Evolutionary conservation across 805 yeast genomes (phyloP).

Genomic region (Candida taoyuanica): DNA sequence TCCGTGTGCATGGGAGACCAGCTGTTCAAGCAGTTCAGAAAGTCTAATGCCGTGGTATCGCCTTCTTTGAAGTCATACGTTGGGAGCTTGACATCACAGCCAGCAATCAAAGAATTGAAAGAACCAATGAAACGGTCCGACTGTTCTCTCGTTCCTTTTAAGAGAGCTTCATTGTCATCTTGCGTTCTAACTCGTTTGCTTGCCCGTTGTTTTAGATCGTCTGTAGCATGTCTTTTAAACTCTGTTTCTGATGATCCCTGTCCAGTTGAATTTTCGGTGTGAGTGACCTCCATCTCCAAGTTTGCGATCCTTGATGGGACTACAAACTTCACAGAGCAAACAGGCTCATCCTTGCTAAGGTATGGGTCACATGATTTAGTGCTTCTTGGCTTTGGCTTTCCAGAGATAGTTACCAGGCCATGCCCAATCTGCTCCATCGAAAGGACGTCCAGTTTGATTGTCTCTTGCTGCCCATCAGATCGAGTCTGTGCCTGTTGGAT

Average conservation of each 20-base stretch:
- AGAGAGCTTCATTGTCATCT: conserved; percentile 20
- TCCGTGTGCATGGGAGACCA: conserved; percentile 29
- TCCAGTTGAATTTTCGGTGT: no score
- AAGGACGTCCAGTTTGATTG: conserved; percentile 16
- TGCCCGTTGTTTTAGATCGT: conserved; percentile 30
- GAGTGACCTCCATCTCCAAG: no score
- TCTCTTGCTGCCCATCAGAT: conserved; percentile 11
- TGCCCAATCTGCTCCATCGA: conserved; percentile 29
- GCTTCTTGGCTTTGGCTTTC: conserved; percentile 31
- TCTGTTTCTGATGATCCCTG: conserved; percentile 8
- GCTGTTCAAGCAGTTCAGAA: conserved; percentile 12
- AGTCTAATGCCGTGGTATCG: conserved; percentile 8
- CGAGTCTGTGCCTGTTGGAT: conserved; percentile 5
- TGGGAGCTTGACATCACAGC: conserved; percentile 3
- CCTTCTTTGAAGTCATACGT: conserved; percentile 7
- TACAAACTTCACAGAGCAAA: conserved; percentile 37
- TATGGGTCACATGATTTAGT: conserved; percentile 46
- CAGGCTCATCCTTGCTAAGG: conserved; percentile 41
- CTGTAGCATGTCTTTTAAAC: conserved; percentile 19
- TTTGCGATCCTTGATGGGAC: no score
- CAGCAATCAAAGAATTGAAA: conserved; percentile 5
- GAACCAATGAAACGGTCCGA: conserved; percentile 9
- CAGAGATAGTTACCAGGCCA: conserved; percentile 27
- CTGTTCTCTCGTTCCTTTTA: neutral
- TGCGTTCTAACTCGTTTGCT: conserved; percentile 37